Evolutionary conservation across 2,329 filamentous ascomycete genomes (phyloP).

Genomic region (Colletotrichum sp.): DNA sequence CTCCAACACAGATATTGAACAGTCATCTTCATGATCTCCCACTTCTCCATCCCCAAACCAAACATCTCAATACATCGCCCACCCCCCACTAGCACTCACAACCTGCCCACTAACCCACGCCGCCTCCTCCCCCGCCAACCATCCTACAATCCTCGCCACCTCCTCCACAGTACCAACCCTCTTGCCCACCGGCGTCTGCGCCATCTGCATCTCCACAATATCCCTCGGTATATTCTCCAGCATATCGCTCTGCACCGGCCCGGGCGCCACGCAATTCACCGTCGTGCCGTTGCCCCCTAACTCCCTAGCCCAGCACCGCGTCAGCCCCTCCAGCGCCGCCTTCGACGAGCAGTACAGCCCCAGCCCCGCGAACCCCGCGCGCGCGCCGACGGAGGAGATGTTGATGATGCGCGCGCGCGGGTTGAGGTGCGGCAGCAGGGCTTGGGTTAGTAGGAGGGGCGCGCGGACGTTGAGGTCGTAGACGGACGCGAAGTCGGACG

Average conservation of each 20-base stretch:
- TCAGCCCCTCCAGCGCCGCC: conserved; percentile 65
- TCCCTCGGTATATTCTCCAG: conserved; percentile 55
- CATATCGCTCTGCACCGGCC: conserved; percentile 64
- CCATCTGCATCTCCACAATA: conserved; percentile 53
- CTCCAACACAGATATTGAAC: neutral
- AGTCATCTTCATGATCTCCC: neutral
- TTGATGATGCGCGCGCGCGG: conserved; percentile 60
- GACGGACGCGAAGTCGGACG: conserved; percentile 56
- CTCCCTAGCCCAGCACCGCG: conserved; percentile 63
- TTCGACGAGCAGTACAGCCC: conserved; percentile 62
- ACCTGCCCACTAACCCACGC: conserved; percentile 60
- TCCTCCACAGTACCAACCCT: conserved; percentile 58
- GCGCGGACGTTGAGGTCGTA: conserved; percentile 64
- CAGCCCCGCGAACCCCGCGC: conserved; percentile 48
- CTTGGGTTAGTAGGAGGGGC: conserved; percentile 57
- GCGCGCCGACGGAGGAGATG: conserved; percentile 58
- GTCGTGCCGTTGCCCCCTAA: conserved; percentile 61
- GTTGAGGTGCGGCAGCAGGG: conserved; percentile 55
- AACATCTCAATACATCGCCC: conserved; percentile 25
- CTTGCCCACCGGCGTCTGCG: conserved; percentile 54
- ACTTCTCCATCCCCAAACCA: neutral
- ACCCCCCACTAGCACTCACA: conserved; percentile 58
- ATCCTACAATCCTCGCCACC: conserved; percentile 60
- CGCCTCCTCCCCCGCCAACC: conserved; percentile 54
- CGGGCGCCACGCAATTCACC: conserved; percentile 65